Conservation (phyloP, 768 basidiomycete species). For the Trametes villosa region DNA sequence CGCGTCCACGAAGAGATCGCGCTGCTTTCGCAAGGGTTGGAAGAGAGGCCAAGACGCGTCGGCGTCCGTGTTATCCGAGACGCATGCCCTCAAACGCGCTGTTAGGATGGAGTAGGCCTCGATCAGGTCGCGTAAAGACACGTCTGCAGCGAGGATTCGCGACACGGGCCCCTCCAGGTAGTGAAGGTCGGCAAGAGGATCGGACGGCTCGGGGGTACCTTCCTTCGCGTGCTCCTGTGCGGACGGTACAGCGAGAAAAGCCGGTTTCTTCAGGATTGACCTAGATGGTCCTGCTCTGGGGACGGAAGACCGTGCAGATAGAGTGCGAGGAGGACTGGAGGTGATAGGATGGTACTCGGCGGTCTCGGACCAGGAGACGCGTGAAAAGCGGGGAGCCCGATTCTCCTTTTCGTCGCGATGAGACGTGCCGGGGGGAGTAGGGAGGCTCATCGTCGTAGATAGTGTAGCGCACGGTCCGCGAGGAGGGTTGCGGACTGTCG, state of each 20-base stretch:
- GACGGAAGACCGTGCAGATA: constrained; percentile 36
- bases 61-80: constrained; percentile 49
- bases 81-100: constrained; percentile 58
- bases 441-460: constrained; percentile 24
- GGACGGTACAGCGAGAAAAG: constrained; percentile 39
- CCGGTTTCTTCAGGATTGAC: constrained; percentile 71
- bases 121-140: constrained; percentile 61
- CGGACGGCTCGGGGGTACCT: constrained; percentile 75
- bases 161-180: constrained; percentile 72
- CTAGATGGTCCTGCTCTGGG: constrained; percentile 52
- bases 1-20: constrained; percentile 54
- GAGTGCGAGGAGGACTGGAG: constrained; percentile 18
- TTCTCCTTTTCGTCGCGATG: constrained; percentile 30
- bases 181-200: constrained; percentile 62
- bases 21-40: constrained; percentile 64
- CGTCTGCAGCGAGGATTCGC: constrained; percentile 54
- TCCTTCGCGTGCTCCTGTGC: constrained; percentile 57
- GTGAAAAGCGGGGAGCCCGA: constrained; percentile 22
- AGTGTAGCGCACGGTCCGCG: neutral
- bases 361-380: constrained; percentile 27
- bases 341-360: constrained; percentile 25
- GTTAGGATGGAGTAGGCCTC: constrained; percentile 76
- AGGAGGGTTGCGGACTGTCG: neutral
- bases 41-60: constrained; percentile 75
- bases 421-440: constrained; percentile 30